phyloP scores from a whole-genome alignment of 2,329 filamentous ascomycete genomes.

The Biscogniauxia mediterranea region DNA sequence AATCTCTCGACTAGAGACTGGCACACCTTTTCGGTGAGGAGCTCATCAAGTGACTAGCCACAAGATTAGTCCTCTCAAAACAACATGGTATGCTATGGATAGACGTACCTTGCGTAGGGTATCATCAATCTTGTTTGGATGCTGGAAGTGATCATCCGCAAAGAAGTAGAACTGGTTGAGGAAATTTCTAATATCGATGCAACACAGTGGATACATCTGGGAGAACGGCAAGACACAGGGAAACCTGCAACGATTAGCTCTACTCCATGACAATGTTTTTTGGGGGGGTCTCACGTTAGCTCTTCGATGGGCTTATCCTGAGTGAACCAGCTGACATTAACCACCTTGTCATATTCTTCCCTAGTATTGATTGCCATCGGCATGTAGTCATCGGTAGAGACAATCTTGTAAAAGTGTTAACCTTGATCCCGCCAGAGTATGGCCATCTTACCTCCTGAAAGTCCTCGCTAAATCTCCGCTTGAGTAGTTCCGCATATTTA shows the following conservation, averaged over 20 bases:
- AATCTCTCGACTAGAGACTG: conserved; percentile 83
- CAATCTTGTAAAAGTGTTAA: conserved; percentile 47
- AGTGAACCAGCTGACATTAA: conserved; percentile 94
- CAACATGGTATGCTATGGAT: not conserved
- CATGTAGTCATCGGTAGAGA: conserved; percentile 98
- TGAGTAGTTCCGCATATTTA: conserved; percentile 89
- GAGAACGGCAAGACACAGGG: conserved; percentile 96
- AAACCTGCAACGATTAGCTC: conserved; percentile 57
- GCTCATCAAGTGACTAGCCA: conserved; percentile 78
- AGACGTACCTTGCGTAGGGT: conserved; percentile 70
- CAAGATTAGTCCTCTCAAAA: conserved; percentile 15
- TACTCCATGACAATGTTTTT: not conserved
- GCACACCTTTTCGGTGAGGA: conserved; percentile 92
- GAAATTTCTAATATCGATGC: conserved; percentile 97
- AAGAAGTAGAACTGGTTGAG: conserved; percentile 98
- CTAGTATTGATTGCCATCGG: conserved; percentile 91
- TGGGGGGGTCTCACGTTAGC: conserved; percentile 57
- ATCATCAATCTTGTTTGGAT: conserved; percentile 85
- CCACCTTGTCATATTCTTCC: conserved; percentile 93
- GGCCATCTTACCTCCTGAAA: conserved; percentile 71
- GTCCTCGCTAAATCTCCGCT: conserved; percentile 88
- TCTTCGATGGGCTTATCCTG: conserved; percentile 76
- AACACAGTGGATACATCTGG: conserved; percentile 98
- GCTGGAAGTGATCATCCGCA: conserved; percentile 91
- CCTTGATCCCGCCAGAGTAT: not conserved